Conservation (phyloP, 2,329 filamentous ascomycete genomes). For the Cladosporium sphaerospermum region DNA sequence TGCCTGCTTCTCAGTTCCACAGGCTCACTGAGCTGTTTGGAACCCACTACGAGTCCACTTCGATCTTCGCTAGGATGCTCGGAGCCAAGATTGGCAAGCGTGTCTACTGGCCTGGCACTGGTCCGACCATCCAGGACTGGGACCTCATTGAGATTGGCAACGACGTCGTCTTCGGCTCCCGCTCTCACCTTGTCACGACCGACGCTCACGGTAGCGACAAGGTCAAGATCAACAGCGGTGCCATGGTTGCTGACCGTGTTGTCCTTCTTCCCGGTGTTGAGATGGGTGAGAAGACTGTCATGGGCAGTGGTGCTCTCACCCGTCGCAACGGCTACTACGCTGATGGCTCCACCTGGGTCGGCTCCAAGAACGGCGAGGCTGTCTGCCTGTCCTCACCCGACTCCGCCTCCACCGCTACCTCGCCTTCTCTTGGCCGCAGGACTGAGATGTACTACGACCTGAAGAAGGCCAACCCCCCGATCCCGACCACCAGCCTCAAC, state of each 20-base stretch:
- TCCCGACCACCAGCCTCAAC: conserved; percentile 19
- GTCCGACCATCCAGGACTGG: conserved; percentile 49
- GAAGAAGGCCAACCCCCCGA: conserved; percentile 4
- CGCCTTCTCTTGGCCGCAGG: conserved; percentile 2
- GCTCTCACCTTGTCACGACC: conserved; percentile 48
- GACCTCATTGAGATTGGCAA: conserved; percentile 51
- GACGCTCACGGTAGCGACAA: conserved; percentile 46
- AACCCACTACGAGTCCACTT: conserved; percentile 51
- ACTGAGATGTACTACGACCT: conserved; percentile 16
- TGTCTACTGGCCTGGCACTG: conserved; percentile 54
- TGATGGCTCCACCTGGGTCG: conserved; percentile 45
- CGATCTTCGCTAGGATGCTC: conserved; percentile 44
- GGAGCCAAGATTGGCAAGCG: conserved; percentile 49
- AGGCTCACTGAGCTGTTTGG: conserved; percentile 48
- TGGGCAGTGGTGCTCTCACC: conserved; percentile 51
- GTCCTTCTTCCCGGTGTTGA: conserved; percentile 47
- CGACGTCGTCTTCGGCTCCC: conserved; percentile 55
- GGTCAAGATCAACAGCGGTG: conserved; percentile 43
- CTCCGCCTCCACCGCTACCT: conserved; percentile 1
- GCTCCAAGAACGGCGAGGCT: conserved; percentile 47
- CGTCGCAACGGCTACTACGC: conserved; percentile 41
- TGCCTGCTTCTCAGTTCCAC: conserved; percentile 41
- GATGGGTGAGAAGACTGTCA: conserved; percentile 44
- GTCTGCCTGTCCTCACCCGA: conserved; percentile 36
- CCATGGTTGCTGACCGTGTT: conserved; percentile 54